These are phyloP conservation scores for Torrubiellomyces zombiae DNA, from an alignment of 2,329 filamentous ascomycete species.

Conservation along the genomic window DNA sequence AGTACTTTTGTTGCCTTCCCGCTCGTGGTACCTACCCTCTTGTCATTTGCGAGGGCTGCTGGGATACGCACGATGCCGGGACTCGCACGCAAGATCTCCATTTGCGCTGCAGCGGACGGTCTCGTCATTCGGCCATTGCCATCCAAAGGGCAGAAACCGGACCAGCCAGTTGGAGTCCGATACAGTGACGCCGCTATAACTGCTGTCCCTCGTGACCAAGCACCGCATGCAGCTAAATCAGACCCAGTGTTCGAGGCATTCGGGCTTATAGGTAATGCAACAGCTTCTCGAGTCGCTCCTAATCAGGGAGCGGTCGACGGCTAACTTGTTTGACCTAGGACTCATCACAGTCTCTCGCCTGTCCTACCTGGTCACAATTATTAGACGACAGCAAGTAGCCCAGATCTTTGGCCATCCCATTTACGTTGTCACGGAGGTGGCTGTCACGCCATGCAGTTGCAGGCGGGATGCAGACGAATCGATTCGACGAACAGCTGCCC, in stretches of 20 bases:
- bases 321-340: slow-evolving; percentile 32
- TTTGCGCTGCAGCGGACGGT: slow-evolving; percentile 70
- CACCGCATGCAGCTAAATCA: slow-evolving; percentile 25
- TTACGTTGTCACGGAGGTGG: slow-evolving; percentile 77
- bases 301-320: background rate
- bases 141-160: slow-evolving; percentile 37
- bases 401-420: slow-evolving; percentile 67
- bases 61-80: slow-evolving; percentile 54
- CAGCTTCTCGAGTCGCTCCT: slow-evolving; percentile 2
- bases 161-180: slow-evolving; percentile 48
- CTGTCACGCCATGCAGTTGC: slow-evolving; percentile 74
- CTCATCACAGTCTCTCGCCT: slow-evolving; percentile 67
- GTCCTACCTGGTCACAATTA: slow-evolving; percentile 77
- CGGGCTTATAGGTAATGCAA: slow-evolving; percentile 35
- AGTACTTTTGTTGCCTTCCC: slow-evolving; percentile 4
- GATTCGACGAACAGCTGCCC: slow-evolving; percentile 41
- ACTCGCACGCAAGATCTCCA: slow-evolving; percentile 61
- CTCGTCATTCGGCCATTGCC: slow-evolving; percentile 61
- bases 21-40: no score
- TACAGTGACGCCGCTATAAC: slow-evolving; percentile 44
- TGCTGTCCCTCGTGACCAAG: slow-evolving; percentile 24
- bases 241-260: slow-evolving; percentile 41
- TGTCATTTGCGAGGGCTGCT: no score
- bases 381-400: slow-evolving; percentile 72
- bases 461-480: slow-evolving; percentile 57